These are phyloP conservation scores for Tillandsia leiboldiana DNA, from an alignment of 176 grass and related monocot species.

Conservation along the genomic window DNA sequence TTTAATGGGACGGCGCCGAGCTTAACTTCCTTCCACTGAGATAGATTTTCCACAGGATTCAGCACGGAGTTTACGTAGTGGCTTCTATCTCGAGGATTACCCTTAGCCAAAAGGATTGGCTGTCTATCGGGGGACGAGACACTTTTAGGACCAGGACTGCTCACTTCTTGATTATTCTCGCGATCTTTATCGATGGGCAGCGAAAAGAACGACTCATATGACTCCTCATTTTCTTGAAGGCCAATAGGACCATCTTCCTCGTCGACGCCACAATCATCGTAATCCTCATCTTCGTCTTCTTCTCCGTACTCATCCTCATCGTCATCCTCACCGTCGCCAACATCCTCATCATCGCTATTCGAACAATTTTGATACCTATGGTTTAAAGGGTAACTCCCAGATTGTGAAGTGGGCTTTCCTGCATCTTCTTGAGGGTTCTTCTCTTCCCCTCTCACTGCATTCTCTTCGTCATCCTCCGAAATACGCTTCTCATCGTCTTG, in stretches of 20 bases:
- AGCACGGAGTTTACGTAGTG: constrained; percentile 47
- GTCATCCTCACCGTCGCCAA: constrained; percentile 37
- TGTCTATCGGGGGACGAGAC: constrained; percentile 13
- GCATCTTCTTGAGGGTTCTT: constrained; percentile 25
- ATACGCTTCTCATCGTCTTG: constrained; percentile 22
- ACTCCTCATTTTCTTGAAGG: constrained; percentile 58
- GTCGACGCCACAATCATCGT: constrained; percentile 28
- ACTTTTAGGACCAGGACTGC: constrained; percentile 9
- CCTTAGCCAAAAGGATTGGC: constrained; percentile 19
- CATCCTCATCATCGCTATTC: constrained; percentile 12
- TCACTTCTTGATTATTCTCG: constrained; percentile 27
- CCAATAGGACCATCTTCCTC: constrained; percentile 28
- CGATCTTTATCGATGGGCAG: constrained; percentile 38
- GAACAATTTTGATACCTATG: constrained; percentile 73
- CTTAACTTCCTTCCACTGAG: constrained; percentile 74
- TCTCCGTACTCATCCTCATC: constrained; percentile 41
- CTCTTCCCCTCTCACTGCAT: constrained; percentile 15
- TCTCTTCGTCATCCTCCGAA: background rate
- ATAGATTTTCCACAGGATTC: constrained; percentile 59
- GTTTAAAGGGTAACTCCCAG: constrained; percentile 55
- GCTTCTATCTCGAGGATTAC: constrained; percentile 48
- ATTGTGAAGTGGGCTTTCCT: constrained; percentile 14
- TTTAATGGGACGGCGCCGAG: constrained; percentile 12
- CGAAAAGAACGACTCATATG: constrained; percentile 80
- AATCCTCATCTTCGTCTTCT: constrained; percentile 43